Evolutionary conservation across 2,329 filamentous ascomycete genomes (phyloP).

Genomic region (Xylariaceae sp.): DNA sequence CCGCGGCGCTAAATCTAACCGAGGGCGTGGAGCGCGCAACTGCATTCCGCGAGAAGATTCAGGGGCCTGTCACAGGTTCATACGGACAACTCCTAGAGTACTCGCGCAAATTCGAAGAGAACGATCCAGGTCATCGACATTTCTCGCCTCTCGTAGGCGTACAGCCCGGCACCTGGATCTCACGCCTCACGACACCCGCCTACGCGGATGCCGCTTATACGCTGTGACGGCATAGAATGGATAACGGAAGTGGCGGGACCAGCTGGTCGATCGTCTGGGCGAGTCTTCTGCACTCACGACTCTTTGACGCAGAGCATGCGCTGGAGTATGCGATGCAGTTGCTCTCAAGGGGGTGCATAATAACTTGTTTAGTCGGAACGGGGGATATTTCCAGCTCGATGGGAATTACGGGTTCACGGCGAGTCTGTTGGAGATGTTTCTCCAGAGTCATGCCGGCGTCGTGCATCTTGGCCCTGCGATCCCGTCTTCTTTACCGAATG

Average conservation of each 20-base stretch:
- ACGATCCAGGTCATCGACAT: neutral
- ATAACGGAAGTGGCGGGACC: neutral
- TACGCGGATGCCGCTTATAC: neutral
- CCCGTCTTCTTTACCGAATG: constrained; percentile 2
- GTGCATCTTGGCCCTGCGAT: constrained; percentile 6
- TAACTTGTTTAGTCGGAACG: neutral
- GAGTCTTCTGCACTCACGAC: neutral
- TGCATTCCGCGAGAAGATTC: neutral
- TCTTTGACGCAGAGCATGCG: neutral
- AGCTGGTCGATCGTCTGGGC: neutral
- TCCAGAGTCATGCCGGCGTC: constrained; percentile 5
- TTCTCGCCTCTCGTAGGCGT: neutral
- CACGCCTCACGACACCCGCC: neutral
- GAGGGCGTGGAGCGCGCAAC: neutral
- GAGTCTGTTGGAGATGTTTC: constrained; percentile 4
- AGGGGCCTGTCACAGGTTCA: neutral
- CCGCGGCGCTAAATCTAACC: neutral
- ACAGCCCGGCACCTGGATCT: neutral
- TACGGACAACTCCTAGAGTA: neutral
- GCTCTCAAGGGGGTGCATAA: neutral
- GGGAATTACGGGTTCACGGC: constrained; percentile 4
- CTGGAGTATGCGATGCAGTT: neutral
- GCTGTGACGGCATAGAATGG: neutral
- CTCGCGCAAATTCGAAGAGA: neutral
- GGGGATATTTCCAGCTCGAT: constrained; percentile 3